A percentile compares a stretch with the other conserved stretches of the same genome.
These are phyloP conservation scores for Tricharina praecox DNA, from an alignment of 495 filamentous ascomycete genomes.

Conservation along the genomic window DNA sequence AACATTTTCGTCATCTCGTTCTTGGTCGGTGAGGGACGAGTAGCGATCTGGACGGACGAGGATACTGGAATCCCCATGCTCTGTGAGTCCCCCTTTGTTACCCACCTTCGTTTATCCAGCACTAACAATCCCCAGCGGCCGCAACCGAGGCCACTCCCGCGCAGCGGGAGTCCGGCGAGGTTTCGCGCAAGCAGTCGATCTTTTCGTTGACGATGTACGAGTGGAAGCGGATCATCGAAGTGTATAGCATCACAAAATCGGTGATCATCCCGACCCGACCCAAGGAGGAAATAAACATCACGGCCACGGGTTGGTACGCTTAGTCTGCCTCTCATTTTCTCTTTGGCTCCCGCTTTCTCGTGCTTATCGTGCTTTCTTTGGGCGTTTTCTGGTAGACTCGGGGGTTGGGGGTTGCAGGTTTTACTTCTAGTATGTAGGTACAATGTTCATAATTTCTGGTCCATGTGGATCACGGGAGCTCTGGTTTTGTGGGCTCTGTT, in stretches of 20 bases:
- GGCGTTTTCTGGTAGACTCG: no score
- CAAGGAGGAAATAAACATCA: conserved; percentile 14
- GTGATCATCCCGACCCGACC: conserved; percentile 84
- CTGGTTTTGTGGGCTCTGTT: no score
- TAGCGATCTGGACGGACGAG: conserved; percentile 30
- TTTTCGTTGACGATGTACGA: conserved; percentile 24
- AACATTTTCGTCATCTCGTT: conserved; percentile 97
- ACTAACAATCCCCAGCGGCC: conserved; percentile 6
- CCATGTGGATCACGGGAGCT: no score
- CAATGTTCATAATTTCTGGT: no score
- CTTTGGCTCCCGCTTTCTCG: no score
- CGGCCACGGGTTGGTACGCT: conserved; percentile 22
- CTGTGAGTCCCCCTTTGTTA: conserved; percentile 25
- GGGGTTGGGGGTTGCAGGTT: no score
- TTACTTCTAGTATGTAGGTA: no score
- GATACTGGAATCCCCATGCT: conserved; percentile 34
- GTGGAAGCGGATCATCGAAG: conserved; percentile 59
- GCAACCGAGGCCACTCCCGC: conserved; percentile 14
- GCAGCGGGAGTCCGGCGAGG: conserved; percentile 7
- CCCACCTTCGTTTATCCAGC: no score
- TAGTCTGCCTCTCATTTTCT: no score
- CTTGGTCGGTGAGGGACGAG: conserved; percentile 68
- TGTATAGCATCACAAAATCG: conserved; percentile 49
- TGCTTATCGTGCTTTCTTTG: no score
- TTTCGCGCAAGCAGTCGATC: conserved; percentile 17